Conservation (phyloP, 371 early-diverging fungal genomes). For the Mucor indicus region DNA sequence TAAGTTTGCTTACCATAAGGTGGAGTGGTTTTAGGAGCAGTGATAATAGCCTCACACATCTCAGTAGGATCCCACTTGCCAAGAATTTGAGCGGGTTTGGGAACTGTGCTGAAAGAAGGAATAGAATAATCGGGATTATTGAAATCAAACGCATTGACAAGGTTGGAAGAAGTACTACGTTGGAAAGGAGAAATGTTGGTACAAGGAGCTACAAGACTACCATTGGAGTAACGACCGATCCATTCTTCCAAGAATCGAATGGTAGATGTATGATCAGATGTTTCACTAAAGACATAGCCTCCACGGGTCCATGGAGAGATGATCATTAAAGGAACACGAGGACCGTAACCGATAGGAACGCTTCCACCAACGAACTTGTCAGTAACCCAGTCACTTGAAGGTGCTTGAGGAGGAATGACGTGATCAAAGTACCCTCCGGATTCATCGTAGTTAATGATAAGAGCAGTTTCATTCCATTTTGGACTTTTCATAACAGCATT, state of each 20-base stretch:
- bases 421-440: constrained; percentile 24
- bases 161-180: constrained; percentile 18
- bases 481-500: constrained; percentile 25
- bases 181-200: constrained; percentile 15
- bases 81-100: constrained; percentile 8
- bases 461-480: constrained; percentile 21
- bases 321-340: constrained; percentile 26
- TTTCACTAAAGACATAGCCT: constrained; percentile 27
- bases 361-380: constrained; percentile 13
- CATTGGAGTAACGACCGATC: constrained; percentile 16
- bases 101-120: constrained; percentile 9
- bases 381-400: constrained; percentile 12
- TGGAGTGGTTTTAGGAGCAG: constrained; percentile 19
- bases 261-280: constrained; percentile 24
- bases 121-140: constrained; percentile 23
- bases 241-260: constrained; percentile 25
- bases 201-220: constrained; percentile 20
- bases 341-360: constrained; percentile 13
- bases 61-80: constrained; percentile 23
- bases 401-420: constrained; percentile 20
- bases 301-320: constrained; percentile 26
- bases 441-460: constrained; percentile 31
- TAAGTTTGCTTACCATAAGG: constrained; percentile 26
- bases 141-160: constrained; percentile 21
- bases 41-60: constrained; percentile 21